Conservation (phyloP, 2,329 filamentous ascomycete genomes). For the Coniochaeta sp. region DNA sequence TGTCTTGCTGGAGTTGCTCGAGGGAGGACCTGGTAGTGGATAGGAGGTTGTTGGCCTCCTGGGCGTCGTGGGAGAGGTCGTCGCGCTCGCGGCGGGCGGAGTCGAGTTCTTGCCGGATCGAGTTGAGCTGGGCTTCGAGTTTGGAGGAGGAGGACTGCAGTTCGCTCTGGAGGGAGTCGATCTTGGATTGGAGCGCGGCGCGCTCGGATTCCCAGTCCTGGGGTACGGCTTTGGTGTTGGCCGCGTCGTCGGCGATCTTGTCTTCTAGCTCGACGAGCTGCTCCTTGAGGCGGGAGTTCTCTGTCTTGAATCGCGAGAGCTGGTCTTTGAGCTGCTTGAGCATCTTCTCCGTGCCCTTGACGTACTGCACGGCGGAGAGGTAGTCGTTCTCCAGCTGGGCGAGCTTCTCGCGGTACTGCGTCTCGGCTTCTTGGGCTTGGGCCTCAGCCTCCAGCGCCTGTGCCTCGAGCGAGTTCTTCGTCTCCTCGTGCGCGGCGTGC, state of each 20-base stretch:
- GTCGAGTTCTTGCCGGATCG: constrained; percentile 63
- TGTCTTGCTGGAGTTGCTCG: constrained; percentile 77
- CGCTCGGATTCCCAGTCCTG: constrained; percentile 72
- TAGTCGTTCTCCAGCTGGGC: constrained; percentile 95
- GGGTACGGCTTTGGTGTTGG: constrained; percentile 33
- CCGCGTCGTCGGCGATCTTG: constrained; percentile 28
- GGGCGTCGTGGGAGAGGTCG: constrained; percentile 47
- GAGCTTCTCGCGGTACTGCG: constrained; percentile 85
- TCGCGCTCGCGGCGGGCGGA: constrained; percentile 63
- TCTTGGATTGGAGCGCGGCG: constrained; percentile 56
- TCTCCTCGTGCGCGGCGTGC: constrained; percentile 76
- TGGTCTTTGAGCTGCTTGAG: constrained; percentile 98
- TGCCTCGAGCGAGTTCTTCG: constrained; percentile 67
- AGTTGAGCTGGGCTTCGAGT: constrained; percentile 64
- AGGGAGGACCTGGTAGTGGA: constrained; percentile 58
- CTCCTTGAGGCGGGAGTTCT: constrained; percentile 74
- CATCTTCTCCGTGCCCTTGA: constrained; percentile 99
- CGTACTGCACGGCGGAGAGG: constrained; percentile 94
- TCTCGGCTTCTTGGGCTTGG: constrained; percentile 80
- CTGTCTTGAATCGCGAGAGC: constrained; percentile 81
- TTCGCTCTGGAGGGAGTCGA: constrained; percentile 63
- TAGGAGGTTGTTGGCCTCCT: constrained; percentile 51
- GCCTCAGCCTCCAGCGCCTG: constrained; percentile 79
- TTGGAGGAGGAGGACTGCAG: constrained; percentile 57
- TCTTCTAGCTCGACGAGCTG: constrained; percentile 67